Evolutionary conservation across 768 basidiomycete species (phyloP).

Genomic region (Xerocomus spinulosus): DNA sequence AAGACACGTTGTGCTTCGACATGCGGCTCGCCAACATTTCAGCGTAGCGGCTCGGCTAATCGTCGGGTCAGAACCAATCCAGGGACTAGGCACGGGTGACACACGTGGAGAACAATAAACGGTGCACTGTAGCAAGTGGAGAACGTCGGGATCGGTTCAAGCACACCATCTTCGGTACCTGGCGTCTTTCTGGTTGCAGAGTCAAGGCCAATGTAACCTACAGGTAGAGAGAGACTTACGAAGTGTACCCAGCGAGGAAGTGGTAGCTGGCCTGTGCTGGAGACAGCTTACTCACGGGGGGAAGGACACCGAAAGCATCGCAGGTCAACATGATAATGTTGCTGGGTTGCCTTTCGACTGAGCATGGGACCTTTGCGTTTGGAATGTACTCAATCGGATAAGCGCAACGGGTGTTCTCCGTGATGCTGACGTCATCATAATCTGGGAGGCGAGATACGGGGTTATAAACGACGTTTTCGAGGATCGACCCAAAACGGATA

Average conservation of each 20-base stretch:
- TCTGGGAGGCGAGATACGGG: constrained; percentile 78
- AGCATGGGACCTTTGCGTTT: constrained; percentile 91
- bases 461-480: constrained; percentile 98
- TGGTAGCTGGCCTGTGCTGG: constrained; percentile 97
- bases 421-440: constrained; percentile 95
- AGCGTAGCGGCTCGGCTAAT: constrained; percentile 88
- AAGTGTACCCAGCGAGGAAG: constrained; percentile 95
- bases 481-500: constrained; percentile 91
- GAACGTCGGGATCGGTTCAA: constrained; percentile 98
- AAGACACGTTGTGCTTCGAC: constrained; percentile 82
- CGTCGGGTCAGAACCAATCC: constrained; percentile 1
- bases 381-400: constrained; percentile 98
- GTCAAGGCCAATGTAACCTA: constrained; percentile 1
- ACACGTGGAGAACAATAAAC: constrained; percentile 95
- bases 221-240: constrained; percentile 42
- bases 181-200: constrained; percentile 74
- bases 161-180: constrained; percentile 97
- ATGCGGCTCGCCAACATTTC: constrained; percentile 96
- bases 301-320: constrained; percentile 97
- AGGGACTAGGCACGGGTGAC: neutral
- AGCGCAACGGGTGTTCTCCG: constrained; percentile 98
- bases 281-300: constrained; percentile 88
- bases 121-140: constrained; percentile 98
- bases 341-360: constrained; percentile 80
- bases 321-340: constrained; percentile 98